phyloP scores from a whole-genome alignment of 2,329 filamentous ascomycete species.

The Diaporthe citriasiana region DNA sequence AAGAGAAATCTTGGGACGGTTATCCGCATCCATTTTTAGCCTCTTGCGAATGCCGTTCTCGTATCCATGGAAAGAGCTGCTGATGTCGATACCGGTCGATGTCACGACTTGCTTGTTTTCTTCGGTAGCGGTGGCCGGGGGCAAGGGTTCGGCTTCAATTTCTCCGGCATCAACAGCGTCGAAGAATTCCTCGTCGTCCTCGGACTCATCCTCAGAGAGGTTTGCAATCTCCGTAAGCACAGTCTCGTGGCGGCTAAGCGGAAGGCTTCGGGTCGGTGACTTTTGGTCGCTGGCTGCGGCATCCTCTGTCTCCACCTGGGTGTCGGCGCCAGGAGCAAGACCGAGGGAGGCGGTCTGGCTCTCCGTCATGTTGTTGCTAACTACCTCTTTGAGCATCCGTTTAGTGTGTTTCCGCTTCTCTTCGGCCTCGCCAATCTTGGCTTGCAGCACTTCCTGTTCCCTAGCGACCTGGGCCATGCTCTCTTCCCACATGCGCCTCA shows the following conservation, averaged over 20 bases:
- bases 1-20: conserved; percentile 92
- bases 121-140: conserved; percentile 57
- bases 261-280: conserved; percentile 55
- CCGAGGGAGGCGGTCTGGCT: conserved; percentile 53
- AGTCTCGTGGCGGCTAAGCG: conserved; percentile 70
- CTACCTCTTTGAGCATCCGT: conserved; percentile 86
- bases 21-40: conserved; percentile 90
- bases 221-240: conserved; percentile 79
- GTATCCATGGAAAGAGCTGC: conserved; percentile 87
- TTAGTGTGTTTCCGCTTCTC: conserved; percentile 92
- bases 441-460: conserved; percentile 93
- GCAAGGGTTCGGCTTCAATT: conserved; percentile 82
- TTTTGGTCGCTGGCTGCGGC: conserved; percentile 50
- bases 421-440: conserved; percentile 88
- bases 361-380: conserved; percentile 68
- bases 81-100: conserved; percentile 71
- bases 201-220: conserved; percentile 84
- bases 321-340: conserved; percentile 50
- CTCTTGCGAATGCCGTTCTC: conserved; percentile 86
- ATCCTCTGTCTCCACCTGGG: conserved; percentile 49
- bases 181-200: conserved; percentile 93
- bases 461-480: conserved; percentile 97
- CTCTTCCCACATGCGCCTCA: conserved; percentile 97
- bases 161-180: conserved; percentile 96
- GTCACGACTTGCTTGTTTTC: conserved; percentile 63